Base-by-base conservation (phyloP, 768 basidiomycete species). In the Lactarius akahatsu region DNA sequence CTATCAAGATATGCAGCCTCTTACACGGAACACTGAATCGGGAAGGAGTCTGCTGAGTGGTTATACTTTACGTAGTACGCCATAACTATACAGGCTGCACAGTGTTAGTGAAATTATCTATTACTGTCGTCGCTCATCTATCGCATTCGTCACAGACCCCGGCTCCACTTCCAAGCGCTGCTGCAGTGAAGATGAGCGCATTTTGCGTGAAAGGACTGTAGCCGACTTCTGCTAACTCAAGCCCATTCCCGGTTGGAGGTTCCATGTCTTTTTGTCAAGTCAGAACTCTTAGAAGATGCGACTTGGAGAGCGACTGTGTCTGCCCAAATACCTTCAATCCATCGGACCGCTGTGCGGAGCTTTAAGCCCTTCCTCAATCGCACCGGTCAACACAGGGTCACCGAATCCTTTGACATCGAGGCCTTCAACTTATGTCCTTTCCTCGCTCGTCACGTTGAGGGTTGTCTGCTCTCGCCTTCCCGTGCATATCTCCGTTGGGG, bases 391-490 rank as follows among this genome's bases (percentile, higher is more conserved):
- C 1, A 86, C 77, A 32, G 80, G 80, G 69, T 88, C 88, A 65
- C 91, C 88, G 70, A 90, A 91, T 1, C 89, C 90, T 71, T 86
- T 87, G 50, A 89, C 78, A 10, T 72, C 71, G 7, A 76, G 64
- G 62, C 32, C 61, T 16, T 62, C 64, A 60, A 57, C 59, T 26
- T 59, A n/a, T 32, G 57, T 36, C 64, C 61, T 60, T 52, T 59
- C 36, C 30, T 59, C 57, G 30, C n/a, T 55, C 43, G 55, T 50
- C 52, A 59, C 55, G 45, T 62, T 63, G 40, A 23, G 52, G 32
- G 13, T 26, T 26, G 65, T 54, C 20, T 59, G 54, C 23, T 63
- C 57, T 11, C 60, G 52, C 61, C 66, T 63, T 57, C 68, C 69
- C 23, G 64, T 64, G 47, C 45, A 50, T 61, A 66, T 63, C 30